Evolutionary conservation across 2,329 filamentous ascomycete genomes (phyloP), one percentile per base, ranked within the genome.

Genomic region (Didymella arachidicola): DNA sequence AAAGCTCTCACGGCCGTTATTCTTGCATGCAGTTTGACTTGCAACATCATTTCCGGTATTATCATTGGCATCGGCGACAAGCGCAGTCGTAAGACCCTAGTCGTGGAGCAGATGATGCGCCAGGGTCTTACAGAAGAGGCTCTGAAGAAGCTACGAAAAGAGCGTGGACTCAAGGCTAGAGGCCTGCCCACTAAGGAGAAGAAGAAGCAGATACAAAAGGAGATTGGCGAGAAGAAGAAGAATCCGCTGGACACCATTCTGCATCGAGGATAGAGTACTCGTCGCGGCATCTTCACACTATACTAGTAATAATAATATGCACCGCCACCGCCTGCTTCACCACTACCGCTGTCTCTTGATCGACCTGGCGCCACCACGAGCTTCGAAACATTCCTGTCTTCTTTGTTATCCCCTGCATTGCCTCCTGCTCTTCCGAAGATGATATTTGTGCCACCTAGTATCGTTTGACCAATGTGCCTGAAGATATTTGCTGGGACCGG

Each of bases 71-170:
- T 92, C 7, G 92, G 92, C 1, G 91, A 94, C 69, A 84, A 87
- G 18, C 85, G 84, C 63, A 93, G 91, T 5, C 82, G 92, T 54
- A 96, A 96, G 83, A 94, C 92, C 83, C 89, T 95, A 32, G 89
- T 96, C 0, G 82, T 93, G 22, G 88, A 93, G 71, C 83, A 88
- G 43, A 85, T 95, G 74, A 86, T 90, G 68, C 82, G 91, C 36
- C 92, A 95, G 72, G 86, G 90, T 61, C 78, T 96, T 56, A 96
- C 92, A 0, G 78, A 83, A 49, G 81, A 87, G 62, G 87, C 86
- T 0, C 84, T 89, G 65, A 80, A 82, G 68, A 83, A 83, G 63
- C 74, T 85, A 39, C 75, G 81, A 59, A 83, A 83, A 65, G 78
- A 81, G 60, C 62, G 69, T 41, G 74, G 75, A 4, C 50, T 75